phyloP scores from a whole-genome alignment of 345 rosid genomes.

The Salix dunnii region DNA sequence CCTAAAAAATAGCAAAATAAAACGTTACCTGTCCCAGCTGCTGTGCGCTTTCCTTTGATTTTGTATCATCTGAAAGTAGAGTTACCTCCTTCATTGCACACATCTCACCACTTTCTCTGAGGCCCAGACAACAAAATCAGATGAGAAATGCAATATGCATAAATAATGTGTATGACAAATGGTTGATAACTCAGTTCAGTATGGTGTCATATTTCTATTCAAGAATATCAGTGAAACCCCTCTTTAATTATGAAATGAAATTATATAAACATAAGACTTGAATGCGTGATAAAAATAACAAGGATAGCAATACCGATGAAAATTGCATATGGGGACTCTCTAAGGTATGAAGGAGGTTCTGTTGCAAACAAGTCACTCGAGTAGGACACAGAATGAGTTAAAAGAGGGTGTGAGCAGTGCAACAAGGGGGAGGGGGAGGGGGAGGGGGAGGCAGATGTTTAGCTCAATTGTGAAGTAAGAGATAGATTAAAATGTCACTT shows the following conservation, averaged over 20 bases:
- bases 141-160: background rate
- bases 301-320: background rate
- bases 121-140: background rate
- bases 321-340: background rate
- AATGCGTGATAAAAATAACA: background rate
- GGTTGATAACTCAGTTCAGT: background rate
- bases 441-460: background rate
- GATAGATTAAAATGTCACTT: background rate
- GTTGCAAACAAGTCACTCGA: background rate
- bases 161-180: background rate
- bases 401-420: background rate
- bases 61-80: slow-evolving; percentile 70
- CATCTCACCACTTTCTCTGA: slow-evolving; percentile 80
- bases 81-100: slow-evolving; percentile 92
- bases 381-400: background rate
- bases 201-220: background rate
- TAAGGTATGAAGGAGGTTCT: background rate
- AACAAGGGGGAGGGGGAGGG: no score
- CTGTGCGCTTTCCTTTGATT: slow-evolving; percentile 72
- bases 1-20: background rate
- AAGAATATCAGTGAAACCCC: background rate
- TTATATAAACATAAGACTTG: background rate
- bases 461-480: background rate
- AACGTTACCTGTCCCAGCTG: slow-evolving; percentile 60
- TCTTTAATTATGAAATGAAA: background rate